These are phyloP conservation scores for Begonia loranthoides DNA, from an alignment of 306 rosid species.

Conservation along the genomic window DNA sequence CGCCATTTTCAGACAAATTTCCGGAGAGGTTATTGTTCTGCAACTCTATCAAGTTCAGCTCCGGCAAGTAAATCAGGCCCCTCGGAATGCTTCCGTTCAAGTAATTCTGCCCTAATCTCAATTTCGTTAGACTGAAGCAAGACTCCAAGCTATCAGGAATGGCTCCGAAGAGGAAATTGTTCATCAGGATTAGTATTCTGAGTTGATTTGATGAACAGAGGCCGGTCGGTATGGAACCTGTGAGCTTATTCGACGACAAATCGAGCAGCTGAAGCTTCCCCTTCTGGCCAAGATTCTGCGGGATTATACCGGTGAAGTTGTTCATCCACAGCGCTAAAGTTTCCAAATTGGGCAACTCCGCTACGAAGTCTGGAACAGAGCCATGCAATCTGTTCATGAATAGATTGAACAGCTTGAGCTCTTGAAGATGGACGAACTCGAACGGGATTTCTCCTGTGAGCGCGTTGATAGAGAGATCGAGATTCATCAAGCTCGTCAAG, in stretches of 20 bases:
- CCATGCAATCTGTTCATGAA: conserved; percentile 84
- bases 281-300: conserved; percentile 61
- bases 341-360: conserved; percentile 59
- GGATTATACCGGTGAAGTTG: conserved; percentile 71
- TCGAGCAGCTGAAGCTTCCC: conserved; percentile 56
- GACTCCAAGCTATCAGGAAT: conserved; percentile 61
- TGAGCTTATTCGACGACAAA: conserved; percentile 77
- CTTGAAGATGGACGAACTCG: conserved; percentile 47
- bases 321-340: conserved; percentile 72
- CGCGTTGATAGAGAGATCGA: conserved; percentile 76
- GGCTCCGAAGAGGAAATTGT: conserved; percentile 75
- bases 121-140: conserved; percentile 51
- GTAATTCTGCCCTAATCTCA: conserved; percentile 72
- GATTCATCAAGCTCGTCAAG: conserved; percentile 39
- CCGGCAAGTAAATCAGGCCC: conserved; percentile 65
- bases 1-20: conserved; percentile 30
- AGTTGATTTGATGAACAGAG: conserved; percentile 58
- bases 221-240: conserved; percentile 54
- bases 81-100: conserved; percentile 58
- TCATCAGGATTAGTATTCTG: conserved; percentile 47
- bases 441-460: conserved; percentile 54
- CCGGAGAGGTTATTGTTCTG: conserved; percentile 75
- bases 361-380: conserved; percentile 47
- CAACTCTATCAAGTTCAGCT: conserved; percentile 54
- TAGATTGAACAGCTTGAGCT: conserved; percentile 57